Base-by-base conservation (phyloP, 441 rosid genomes). In the Theobroma grandiflorum region DNA sequence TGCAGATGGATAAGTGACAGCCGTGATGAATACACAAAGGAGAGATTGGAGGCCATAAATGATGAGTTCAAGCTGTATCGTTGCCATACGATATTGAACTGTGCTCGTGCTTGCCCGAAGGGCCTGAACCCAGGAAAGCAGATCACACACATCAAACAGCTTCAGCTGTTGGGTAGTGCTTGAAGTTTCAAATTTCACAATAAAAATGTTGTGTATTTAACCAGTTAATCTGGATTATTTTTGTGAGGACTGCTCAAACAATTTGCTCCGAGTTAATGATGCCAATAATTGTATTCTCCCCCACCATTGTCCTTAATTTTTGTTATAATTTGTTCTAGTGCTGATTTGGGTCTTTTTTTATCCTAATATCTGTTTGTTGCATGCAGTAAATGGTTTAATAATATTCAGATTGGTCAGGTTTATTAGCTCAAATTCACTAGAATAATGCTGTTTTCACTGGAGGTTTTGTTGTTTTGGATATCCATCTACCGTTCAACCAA, bases 1-100 rank as follows among this genome's bases (percentile, higher is more conserved):
- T 86, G 84, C 92, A 97, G 99, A 89, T 97, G 99, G 99, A 94
- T 97, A 75, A 91, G 90, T 5, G 99, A 95, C 80, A 97, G 99
- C 89, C 93, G 99, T 72, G 99, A 97, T 85, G 99, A 92, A 85
- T 95, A 83, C 78, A 95, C 98, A 2, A 86, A 88, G 76, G 99
- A 97, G 86, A 85, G 98, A 42, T 84, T 97, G 45, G 98, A 90
- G 15, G 98, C 99, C 15, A 84, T 97, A 62, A 82, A 94, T 49
- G 95, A 97, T 11, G 98, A 97, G 79, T 97, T 91, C 81, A 97
- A 97, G 94, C 94, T 97, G 20, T 95, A 97, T 82, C 91, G 99
- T 10, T 97, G 99, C 89, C 98, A 97, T 83, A 94, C 99, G n/a
- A 95, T 96, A 78, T 79, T 95, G 96, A 97, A 95, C 78, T 97